A percentile compares a stretch with the other conserved stretches of the same genome.
Evolutionary conservation across 1,139 yeast species (phyloP).

Genomic region (Saccharomyces hybrid): DNA sequence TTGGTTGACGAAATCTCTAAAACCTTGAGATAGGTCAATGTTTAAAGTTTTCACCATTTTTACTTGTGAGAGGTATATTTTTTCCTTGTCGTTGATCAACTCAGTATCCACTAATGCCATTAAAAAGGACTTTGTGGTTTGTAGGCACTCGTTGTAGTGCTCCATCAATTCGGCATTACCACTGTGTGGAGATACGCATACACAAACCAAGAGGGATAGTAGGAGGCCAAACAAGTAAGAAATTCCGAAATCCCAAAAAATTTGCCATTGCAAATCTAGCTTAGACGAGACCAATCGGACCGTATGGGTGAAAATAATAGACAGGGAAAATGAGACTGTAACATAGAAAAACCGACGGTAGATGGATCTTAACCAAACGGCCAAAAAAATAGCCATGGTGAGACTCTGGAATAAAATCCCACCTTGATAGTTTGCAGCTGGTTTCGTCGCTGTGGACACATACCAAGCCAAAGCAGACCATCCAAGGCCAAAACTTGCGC

Average conservation of each 20-base stretch:
- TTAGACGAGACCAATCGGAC: constrained; percentile 21
- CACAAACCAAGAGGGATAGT: constrained; percentile 34
- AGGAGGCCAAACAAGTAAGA: constrained; percentile 41
- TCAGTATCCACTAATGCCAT: constrained; percentile 19
- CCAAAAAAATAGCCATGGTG: constrained; percentile 34
- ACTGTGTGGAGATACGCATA: constrained; percentile 35
- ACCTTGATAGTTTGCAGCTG: constrained; percentile 39
- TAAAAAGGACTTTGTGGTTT: constrained; percentile 24
- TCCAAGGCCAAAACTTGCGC: constrained; percentile 43
- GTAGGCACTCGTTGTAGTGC: constrained; percentile 18
- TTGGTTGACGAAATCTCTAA: constrained; percentile 41
- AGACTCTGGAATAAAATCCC: constrained; percentile 41
- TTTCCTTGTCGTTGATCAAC: constrained; percentile 12
- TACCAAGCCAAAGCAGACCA: constrained; percentile 41
- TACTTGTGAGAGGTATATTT: constrained; percentile 21
- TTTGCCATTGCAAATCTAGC: constrained; percentile 31
- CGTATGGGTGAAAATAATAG: constrained; percentile 33
- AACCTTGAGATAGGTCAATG: constrained; percentile 35
- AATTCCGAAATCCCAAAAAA: constrained; percentile 38
- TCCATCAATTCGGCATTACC: constrained; percentile 33
- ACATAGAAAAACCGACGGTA: constrained; percentile 37
- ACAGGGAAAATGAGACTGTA: constrained; percentile 35
- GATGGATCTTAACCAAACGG: constrained; percentile 39
- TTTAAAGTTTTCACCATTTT: constrained; percentile 31
- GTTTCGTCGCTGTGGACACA: constrained; percentile 36